These are phyloP conservation scores for Eucalyptus curtisii DNA, from an alignment of 345 rosid species.

Conservation along the genomic window DNA sequence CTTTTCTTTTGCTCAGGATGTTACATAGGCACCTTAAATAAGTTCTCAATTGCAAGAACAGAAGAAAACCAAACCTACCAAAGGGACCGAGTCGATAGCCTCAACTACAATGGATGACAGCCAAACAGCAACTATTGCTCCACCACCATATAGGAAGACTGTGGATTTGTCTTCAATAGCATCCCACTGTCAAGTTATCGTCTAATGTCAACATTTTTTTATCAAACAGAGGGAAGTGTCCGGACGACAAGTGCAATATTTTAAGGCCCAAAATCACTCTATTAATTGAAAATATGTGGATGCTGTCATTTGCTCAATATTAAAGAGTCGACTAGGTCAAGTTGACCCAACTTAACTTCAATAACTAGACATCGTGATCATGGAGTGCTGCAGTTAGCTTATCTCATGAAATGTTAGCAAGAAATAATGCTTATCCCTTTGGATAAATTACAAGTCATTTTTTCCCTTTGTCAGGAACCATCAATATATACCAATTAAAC, in stretches of 20 bases:
- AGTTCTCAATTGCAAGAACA: not conserved
- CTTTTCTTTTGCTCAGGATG: not conserved
- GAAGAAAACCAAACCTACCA: conserved; percentile 13
- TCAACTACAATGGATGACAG: conserved; percentile 15
- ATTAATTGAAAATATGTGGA: not conserved
- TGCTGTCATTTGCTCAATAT: not conserved
- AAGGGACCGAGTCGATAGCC: conserved; percentile 35
- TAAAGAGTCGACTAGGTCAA: not conserved
- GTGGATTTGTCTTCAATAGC: conserved; percentile 26
- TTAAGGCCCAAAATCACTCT: not conserved
- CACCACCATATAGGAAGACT: conserved; percentile 27
- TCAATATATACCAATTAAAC: not conserved
- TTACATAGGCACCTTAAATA: not conserved
- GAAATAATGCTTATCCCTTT: not conserved
- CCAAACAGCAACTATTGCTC: conserved; percentile 35
- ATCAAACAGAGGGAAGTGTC: not conserved
- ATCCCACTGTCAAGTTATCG: conserved; percentile 45
- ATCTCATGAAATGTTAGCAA: not conserved
- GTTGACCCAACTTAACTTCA: not conserved
- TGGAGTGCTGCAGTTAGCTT: not conserved
- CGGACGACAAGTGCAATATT: not conserved
- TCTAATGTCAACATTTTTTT: not conserved
- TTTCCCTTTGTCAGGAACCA: not conserved
- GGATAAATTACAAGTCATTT: not conserved
- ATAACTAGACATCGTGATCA: not conserved